A percentile compares a stretch with the other conserved stretches of the same genome.
Evolutionary conservation across 108 stramenopile genomes (phyloP).

Genomic region (Aureococcus anophagefferens): DNA sequence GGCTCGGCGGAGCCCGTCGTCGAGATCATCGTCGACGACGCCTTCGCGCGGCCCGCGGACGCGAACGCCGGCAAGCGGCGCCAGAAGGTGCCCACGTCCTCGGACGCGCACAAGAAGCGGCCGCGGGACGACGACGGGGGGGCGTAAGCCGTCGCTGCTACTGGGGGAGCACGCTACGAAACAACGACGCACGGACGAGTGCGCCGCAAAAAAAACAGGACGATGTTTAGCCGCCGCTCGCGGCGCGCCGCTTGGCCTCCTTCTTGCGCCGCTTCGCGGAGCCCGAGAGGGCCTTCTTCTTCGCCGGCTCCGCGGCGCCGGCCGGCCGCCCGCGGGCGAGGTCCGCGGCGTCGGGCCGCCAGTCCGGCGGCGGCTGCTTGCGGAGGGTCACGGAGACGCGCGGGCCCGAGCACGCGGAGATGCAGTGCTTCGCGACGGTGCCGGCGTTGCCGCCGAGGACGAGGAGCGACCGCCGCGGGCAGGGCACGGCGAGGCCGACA

Average conservation of each 20-base stretch:
- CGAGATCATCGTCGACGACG: no score
- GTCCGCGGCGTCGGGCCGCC: conserved; percentile 34
- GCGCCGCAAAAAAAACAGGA: no score
- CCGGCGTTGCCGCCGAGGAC: conserved; percentile 38
- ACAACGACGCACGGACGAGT: no score
- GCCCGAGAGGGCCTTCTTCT: conserved; percentile 29
- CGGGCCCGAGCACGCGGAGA: conserved; percentile 27
- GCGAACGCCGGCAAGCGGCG: no score
- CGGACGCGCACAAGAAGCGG: not conserved
- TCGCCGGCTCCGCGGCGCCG: not conserved
- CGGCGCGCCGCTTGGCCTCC: conserved; percentile 24
- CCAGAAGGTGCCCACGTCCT: no score
- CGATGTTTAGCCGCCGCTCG: no score
- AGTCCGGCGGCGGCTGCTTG: conserved; percentile 36
- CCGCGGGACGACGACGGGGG: no score
- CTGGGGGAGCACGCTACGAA: no score
- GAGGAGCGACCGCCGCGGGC: conserved; percentile 26
- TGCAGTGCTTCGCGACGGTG: conserved; percentile 36
- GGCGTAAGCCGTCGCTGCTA: no score
- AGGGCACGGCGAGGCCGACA: conserved; percentile 19
- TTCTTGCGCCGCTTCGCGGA: conserved; percentile 38
- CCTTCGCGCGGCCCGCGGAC: no score
- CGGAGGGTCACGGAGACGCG: conserved; percentile 36
- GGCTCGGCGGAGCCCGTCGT: no score
- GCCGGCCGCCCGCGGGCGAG: conserved; percentile 8